phyloP scores from a whole-genome alignment of 768 basidiomycete genomes.

The Suillus hirtellus region DNA sequence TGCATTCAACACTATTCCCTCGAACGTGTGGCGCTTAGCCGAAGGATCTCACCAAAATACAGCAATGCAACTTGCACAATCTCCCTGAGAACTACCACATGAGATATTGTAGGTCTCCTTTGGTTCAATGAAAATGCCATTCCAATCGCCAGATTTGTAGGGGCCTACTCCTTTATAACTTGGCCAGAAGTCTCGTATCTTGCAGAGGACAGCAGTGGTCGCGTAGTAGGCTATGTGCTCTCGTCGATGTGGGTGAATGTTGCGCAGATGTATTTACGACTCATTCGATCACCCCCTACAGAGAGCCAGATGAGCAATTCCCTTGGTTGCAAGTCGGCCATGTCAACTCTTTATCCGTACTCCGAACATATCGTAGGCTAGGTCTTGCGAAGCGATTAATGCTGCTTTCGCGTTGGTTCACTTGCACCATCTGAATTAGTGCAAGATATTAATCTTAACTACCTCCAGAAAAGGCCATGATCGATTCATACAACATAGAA shows the following conservation, averaged over 20 bases:
- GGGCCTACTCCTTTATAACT: constrained; percentile 45
- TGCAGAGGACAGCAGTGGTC: constrained; percentile 48
- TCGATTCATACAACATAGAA: constrained; percentile 19
- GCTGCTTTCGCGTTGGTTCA: constrained; percentile 26
- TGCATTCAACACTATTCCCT: not conserved
- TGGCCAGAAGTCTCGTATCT: constrained; percentile 59
- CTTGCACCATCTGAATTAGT: not conserved
- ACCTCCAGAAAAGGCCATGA: constrained; percentile 27
- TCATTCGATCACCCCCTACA: constrained; percentile 1
- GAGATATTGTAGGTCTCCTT: constrained; percentile 27
- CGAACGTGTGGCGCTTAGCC: constrained; percentile 29
- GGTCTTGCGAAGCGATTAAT: constrained; percentile 30
- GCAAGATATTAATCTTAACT: constrained; percentile 5
- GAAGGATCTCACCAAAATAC: constrained; percentile 49
- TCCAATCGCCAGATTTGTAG: constrained; percentile 29
- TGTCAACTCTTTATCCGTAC: constrained; percentile 31
- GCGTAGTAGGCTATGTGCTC: constrained; percentile 57
- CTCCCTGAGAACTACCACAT: constrained; percentile 52
- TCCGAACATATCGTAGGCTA: constrained; percentile 30
- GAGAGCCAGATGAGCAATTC: constrained; percentile 25
- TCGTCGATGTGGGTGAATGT: constrained; percentile 47
- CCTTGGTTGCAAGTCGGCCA: constrained; percentile 22
- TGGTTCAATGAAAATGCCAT: not conserved
- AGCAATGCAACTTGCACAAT: constrained; percentile 51
- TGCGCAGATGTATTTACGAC: not conserved